These are phyloP conservation scores for Cicer chorassanicum DNA, from an alignment of 306 rosid genomes.

Conservation along the genomic window DNA sequence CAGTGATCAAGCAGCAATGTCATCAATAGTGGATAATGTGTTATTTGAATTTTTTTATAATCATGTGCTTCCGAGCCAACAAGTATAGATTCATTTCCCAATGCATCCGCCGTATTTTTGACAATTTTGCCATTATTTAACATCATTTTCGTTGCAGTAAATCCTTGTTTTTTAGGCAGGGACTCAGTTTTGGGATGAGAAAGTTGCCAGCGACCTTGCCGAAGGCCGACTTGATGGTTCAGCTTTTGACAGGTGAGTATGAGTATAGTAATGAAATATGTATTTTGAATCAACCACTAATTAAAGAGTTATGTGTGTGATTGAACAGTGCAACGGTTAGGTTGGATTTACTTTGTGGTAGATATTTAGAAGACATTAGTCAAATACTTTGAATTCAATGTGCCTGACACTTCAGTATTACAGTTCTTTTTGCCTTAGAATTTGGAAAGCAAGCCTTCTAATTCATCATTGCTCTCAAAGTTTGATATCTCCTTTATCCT, in stretches of 20 bases:
- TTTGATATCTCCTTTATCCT: not conserved
- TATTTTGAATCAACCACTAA: constrained; percentile 28
- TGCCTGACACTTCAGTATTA: not conserved
- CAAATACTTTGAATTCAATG: constrained; percentile 12
- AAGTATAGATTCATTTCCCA: constrained; percentile 22
- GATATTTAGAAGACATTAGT: constrained; percentile 15
- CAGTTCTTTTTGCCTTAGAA: not conserved
- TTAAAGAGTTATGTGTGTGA: constrained; percentile 7
- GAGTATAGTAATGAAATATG: constrained; percentile 4
- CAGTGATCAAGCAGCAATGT: constrained; percentile 24
- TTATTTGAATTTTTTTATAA: not conserved
- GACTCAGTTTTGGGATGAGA: constrained; percentile 98
- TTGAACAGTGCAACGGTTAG: constrained; percentile 13
- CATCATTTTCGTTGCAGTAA: constrained; percentile 39
- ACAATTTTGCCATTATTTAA: constrained; percentile 30
- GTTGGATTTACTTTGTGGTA: constrained; percentile 27
- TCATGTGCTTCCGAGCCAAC: not conserved
- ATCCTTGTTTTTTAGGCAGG: constrained; percentile 72
- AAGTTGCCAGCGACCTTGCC: constrained; percentile 84
- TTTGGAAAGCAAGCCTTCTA: constrained; percentile 27
- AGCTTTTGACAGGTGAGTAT: constrained; percentile 84
- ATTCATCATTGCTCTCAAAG: constrained; percentile 35
- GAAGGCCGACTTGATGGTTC: constrained; percentile 85
- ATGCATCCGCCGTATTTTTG: not conserved
- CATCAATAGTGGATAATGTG: constrained; percentile 10